These are phyloP conservation scores for Verticillium isaacii DNA, from an alignment of 2,329 filamentous ascomycete genomes.

Conservation along the genomic window DNA sequence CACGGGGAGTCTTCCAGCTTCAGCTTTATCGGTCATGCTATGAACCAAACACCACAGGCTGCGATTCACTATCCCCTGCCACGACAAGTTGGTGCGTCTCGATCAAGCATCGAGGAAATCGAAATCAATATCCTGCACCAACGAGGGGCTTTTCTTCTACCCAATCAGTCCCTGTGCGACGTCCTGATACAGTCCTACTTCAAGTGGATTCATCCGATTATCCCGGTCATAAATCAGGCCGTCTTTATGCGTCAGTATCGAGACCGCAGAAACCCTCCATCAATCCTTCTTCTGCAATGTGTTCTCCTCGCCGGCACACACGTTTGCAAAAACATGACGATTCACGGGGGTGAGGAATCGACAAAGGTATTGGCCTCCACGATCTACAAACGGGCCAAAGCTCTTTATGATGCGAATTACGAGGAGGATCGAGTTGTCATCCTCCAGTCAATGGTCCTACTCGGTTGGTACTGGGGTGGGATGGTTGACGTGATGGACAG, in stretches of 20 bases:
- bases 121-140: slow-evolving; percentile 95
- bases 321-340: slow-evolving; percentile 87
- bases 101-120: slow-evolving; percentile 87
- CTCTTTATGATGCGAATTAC: slow-evolving; percentile 93
- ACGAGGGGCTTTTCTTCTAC: slow-evolving; percentile 84
- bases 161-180: slow-evolving; percentile 82
- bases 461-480: slow-evolving; percentile 99
- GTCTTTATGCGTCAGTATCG: slow-evolving; percentile 93
- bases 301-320: slow-evolving; percentile 89
- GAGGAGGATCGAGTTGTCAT: slow-evolving; percentile 96
- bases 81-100: slow-evolving; percentile 81
- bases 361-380: slow-evolving; percentile 92
- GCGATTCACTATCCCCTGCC: slow-evolving; percentile 95
- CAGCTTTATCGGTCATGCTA: slow-evolving; percentile 88
- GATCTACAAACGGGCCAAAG: slow-evolving; percentile 96
- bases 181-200: slow-evolving; percentile 94
- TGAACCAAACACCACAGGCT: slow-evolving; percentile 75
- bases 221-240: slow-evolving; percentile 87
- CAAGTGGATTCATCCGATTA: slow-evolving; percentile 91
- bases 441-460: slow-evolving; percentile 85
- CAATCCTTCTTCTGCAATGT: slow-evolving; percentile 84
- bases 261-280: slow-evolving; percentile 88
- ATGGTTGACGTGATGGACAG: slow-evolving; percentile 99
- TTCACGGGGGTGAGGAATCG: slow-evolving; percentile 94
- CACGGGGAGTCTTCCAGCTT: slow-evolving; percentile 94